Percentiles rank a stretch among this genome's conserved stretches.
phyloP scores from a whole-genome alignment of 345 rosid species.

The thale cress (Arabidopsis thaliana) region DNA sequence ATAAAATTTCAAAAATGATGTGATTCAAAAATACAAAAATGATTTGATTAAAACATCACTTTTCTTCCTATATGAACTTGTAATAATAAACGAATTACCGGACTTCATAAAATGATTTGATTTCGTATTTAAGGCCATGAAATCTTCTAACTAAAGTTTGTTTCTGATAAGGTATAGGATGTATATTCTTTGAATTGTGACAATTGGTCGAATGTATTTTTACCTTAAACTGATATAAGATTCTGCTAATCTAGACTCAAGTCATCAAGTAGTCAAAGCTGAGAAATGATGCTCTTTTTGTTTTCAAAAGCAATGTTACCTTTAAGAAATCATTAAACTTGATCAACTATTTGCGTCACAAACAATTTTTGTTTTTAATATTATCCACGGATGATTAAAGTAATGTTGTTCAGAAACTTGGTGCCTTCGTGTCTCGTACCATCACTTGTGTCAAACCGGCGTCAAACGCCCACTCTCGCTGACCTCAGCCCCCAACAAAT shows the following conservation, averaged over 20 bases:
- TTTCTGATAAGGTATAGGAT: background rate
- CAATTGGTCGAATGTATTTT: constrained; percentile 21
- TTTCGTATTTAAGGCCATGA: background rate
- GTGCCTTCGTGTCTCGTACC: constrained; percentile 41
- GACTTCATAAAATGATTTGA: too few relatives aligned
- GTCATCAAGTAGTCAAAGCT: constrained; percentile 37
- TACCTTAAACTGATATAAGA: constrained; percentile 22
- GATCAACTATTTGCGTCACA: background rate
- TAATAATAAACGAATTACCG: too few relatives aligned
- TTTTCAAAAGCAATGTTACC: constrained; percentile 30
- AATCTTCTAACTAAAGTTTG: background rate
- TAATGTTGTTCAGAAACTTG: constrained; percentile 10
- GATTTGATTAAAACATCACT: background rate
- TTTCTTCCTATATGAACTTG: background rate
- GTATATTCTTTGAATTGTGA: constrained; percentile 18
- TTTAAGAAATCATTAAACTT: background rate
- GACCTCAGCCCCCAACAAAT: constrained; percentile 41
- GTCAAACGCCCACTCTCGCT: constrained; percentile 46
- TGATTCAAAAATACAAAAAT: background rate
- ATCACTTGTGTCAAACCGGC: constrained; percentile 43
- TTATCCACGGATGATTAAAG: background rate
- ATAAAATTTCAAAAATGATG: background rate
- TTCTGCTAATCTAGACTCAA: constrained; percentile 36
- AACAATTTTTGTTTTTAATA: background rate
- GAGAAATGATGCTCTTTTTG: constrained; percentile 17